A percentile compares a stretch with the other conserved stretches of the same genome.
Conservation (phyloP, 345 rosid genomes). For the Hypericum perforatum region DNA sequence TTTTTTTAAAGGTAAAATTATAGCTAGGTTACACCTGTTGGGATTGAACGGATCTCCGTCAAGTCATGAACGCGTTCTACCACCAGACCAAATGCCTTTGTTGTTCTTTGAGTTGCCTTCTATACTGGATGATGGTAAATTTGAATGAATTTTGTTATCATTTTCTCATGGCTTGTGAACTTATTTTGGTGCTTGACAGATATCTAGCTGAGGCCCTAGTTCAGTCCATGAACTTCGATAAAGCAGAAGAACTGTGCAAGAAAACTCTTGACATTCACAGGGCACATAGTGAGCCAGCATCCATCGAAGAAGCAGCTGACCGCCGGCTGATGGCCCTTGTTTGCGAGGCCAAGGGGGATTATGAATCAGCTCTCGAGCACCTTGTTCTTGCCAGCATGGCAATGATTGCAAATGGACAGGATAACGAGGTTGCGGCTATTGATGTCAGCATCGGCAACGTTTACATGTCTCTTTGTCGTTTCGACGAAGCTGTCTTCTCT, state of each 20-base stretch:
- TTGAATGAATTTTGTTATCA: not conserved
- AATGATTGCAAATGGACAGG: slow-evolving; percentile 91
- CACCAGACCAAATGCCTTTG: too few relatives aligned
- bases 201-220: slow-evolving; percentile 96
- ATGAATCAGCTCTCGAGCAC: slow-evolving; percentile 83
- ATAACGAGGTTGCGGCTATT: slow-evolving; percentile 85
- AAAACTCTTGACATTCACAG: slow-evolving; percentile 91
- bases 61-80: too few relatives aligned
- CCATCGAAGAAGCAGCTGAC: slow-evolving; percentile 96
- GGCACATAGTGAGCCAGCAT: slow-evolving; percentile 95
- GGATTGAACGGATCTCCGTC: too few relatives aligned
- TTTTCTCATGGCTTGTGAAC: not conserved
- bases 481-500: slow-evolving; percentile 92
- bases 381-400: slow-evolving; percentile 99
- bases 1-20: too few relatives aligned
- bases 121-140: not conserved
- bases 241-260: slow-evolving; percentile 90
- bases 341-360: slow-evolving; percentile 93
- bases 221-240: slow-evolving; percentile 96
- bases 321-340: slow-evolving; percentile 87
- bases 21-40: too few relatives aligned
- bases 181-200: slow-evolving; percentile 27
- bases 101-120: not conserved
- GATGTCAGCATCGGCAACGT: slow-evolving; percentile 94
- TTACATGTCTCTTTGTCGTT: slow-evolving; percentile 81